Evolutionary conservation across 108 stramenopile species (phyloP), one percentile per base, ranked within the genome.

Genomic region (Nitzschia sp.): DNA sequence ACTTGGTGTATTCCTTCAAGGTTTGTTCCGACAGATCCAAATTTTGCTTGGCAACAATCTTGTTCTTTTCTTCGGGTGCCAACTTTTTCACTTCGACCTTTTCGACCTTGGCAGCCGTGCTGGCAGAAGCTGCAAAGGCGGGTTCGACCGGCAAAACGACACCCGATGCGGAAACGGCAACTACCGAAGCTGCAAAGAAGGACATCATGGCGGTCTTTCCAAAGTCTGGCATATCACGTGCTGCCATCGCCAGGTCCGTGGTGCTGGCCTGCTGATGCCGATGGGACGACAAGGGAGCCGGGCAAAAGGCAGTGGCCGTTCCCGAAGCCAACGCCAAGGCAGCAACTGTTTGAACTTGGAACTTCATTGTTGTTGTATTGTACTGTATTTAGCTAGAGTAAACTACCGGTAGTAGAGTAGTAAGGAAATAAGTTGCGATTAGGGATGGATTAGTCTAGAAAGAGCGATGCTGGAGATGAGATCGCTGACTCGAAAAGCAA

Each of bases 1-100:
- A 65, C 44, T 73, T 73, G 32, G 45, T 33, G 46, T 73, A 73
- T 27, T 65, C 64, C 64, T 66, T 66, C 41, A 66, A 35, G 38
- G 72, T 55, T 30, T 35, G 31, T 58, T 73, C 34, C 15, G 63
- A 22, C 27, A 73, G 36, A 23, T 58, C 64, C 17, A 73, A 1
- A 28, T 66, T 73, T 13, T 58, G 4, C 28, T 73, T 64, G 32
- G 64, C 30, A 6, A 22, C 33, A 47, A 53, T 41, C 25, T 36
- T 34, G 17, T 73, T 63, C 33, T 52, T 45, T 52, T 73, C 64
- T 59, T 65, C 72, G 35, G 53, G 41, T 1, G 62, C 41, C 5
- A 73, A 2, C 50, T 73, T 73, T 35, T 64, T 47, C 0, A 25
- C 30, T 11, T 66, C 45, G 25, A 23, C 68, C 9, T 26, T 27